phyloP scores from a whole-genome alignment of 495 filamentous ascomycete species.

The Rhizodiscina lignyota region DNA sequence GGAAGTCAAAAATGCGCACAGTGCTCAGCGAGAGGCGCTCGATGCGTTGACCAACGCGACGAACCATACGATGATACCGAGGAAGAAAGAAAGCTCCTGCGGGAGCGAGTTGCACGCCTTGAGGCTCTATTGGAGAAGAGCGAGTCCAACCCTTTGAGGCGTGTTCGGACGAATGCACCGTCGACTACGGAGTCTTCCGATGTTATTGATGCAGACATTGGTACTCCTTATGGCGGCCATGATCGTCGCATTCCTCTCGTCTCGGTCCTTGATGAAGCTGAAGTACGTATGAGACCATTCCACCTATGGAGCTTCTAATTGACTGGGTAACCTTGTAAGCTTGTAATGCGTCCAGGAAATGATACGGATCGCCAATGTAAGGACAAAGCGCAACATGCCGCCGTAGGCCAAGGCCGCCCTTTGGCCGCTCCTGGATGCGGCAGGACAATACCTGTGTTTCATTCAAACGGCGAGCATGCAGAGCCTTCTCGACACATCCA shows the following conservation, averaged over 20 bases:
- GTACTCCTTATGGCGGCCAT: background rate
- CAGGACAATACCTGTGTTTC: too few species aligned
- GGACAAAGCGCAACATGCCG: too few species aligned
- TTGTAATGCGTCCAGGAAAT: too few species aligned
- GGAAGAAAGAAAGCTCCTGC: conserved; percentile 18
- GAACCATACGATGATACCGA: conserved; percentile 12
- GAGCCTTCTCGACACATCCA: too few species aligned
- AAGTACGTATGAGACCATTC: too few species aligned
- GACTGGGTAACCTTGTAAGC: too few species aligned
- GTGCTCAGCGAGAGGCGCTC: conserved; percentile 18
- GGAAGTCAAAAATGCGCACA: conserved; percentile 16
- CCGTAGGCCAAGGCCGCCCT: too few species aligned
- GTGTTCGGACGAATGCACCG: conserved; percentile 12
- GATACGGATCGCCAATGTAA: too few species aligned
- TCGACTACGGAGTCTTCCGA: background rate
- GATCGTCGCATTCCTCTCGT: conserved; percentile 2
- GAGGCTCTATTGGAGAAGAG: conserved; percentile 18
- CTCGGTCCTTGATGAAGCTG: conserved; percentile 9
- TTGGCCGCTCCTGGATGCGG: too few species aligned
- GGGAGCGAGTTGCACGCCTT: conserved; percentile 16
- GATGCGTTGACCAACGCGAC: conserved; percentile 18
- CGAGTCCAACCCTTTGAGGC: too few species aligned
- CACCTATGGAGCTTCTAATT: too few species aligned
- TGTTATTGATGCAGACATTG: background rate
- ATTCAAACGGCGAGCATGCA: too few species aligned